Percentiles rank a stretch among this genome's conserved stretches.
Evolutionary conservation across 2,329 filamentous ascomycete species (phyloP).

Genomic region (Fusarium globosum): DNA sequence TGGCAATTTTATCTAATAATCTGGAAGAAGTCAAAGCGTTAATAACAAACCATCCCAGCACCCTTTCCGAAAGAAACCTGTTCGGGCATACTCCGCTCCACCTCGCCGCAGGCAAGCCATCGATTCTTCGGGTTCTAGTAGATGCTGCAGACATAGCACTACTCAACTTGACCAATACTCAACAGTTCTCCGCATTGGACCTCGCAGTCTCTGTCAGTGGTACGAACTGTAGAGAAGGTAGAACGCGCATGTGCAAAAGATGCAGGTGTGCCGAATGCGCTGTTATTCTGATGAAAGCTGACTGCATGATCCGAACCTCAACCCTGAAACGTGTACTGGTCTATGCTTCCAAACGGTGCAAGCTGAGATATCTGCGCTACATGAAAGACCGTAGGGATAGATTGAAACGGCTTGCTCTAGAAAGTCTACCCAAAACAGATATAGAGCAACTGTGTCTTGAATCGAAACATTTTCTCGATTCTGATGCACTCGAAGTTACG

Average conservation of each 20-base stretch:
- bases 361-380: not conserved
- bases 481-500: not conserved
- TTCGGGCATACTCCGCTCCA: not conserved
- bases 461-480: not conserved
- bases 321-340: too few species aligned
- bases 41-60: accelerated
- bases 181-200: not conserved
- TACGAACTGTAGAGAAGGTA: accelerated
- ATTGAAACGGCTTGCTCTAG: not conserved
- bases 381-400: not conserved
- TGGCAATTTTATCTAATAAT: not conserved
- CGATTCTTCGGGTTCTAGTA: accelerated
- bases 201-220: not conserved
- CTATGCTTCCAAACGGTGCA: not conserved
- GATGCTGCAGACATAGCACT: not conserved
- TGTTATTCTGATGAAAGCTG: not conserved
- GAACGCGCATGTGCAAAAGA: not conserved
- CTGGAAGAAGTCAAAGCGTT: accelerated
- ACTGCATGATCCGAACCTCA: not conserved
- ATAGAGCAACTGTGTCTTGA: accelerated
- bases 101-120: not conserved
- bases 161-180: accelerated
- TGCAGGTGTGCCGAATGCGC: not conserved
- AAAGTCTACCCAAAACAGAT: accelerated
- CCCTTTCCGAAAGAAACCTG: not conserved